Conservation (phyloP, 352 stramenopile species). For the Aphanomyces invadans region DNA sequence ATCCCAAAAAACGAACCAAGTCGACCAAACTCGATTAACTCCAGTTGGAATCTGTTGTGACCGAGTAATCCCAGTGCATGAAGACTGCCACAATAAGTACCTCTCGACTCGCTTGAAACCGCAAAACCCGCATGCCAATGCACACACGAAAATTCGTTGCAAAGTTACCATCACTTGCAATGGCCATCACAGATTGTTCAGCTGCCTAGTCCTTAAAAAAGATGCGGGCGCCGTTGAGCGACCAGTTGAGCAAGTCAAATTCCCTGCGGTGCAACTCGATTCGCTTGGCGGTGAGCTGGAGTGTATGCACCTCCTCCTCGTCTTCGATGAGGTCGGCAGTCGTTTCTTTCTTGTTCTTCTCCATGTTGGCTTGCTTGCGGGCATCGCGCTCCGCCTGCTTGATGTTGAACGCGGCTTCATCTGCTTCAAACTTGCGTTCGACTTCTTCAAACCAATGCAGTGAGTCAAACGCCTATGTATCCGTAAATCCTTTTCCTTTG, state of each 20-base stretch:
- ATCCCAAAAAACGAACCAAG: neutral
- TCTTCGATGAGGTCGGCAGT: conserved; percentile 79
- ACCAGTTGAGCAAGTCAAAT: conserved; percentile 87
- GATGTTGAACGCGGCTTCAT: conserved; percentile 73
- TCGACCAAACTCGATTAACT: neutral
- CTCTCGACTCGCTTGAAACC: too few species aligned
- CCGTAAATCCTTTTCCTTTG: too few species aligned
- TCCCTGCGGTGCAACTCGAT: conserved; percentile 83
- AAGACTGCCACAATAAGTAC: too few species aligned
- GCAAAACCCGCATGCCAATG: too few species aligned
- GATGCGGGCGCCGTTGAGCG: conserved; percentile 83
- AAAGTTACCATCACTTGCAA: too few species aligned
- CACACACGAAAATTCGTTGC: too few species aligned
- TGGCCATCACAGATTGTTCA: too few species aligned
- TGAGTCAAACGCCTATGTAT: conserved; percentile 67
- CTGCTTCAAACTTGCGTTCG: conserved; percentile 72
- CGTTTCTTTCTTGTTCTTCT: conserved; percentile 75
- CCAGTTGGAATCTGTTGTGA: neutral
- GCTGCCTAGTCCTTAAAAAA: conserved; percentile 88
- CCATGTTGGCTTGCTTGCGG: conserved; percentile 66
- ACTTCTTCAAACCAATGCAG: conserved; percentile 90
- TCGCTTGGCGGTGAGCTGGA: conserved; percentile 82
- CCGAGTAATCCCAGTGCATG: too few species aligned
- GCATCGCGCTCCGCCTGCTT: conserved; percentile 76
- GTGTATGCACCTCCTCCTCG: conserved; percentile 77